Evolutionary conservation across 345 rosid genomes (phyloP).

Genomic region (Ricinus communis): DNA sequence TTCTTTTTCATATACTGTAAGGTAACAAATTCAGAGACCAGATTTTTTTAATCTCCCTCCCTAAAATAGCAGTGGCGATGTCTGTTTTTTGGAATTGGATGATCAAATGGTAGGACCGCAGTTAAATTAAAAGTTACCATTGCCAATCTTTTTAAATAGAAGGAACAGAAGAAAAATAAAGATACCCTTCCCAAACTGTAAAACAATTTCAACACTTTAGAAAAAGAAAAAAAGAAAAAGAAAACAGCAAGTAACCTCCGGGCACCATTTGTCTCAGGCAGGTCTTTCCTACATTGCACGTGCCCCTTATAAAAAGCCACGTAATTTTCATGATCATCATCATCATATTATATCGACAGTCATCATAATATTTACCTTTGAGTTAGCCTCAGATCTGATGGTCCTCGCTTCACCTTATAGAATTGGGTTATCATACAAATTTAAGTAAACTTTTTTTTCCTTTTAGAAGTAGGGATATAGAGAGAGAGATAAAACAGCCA

Average conservation of each 20-base stretch:
- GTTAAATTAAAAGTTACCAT: neutral
- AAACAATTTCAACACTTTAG: too few species aligned
- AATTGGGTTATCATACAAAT: neutral
- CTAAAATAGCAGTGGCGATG: neutral
- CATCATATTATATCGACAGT: neutral
- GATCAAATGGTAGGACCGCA: neutral
- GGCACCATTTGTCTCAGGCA: conserved; percentile 32
- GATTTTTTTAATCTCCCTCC: neutral
- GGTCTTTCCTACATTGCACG: conserved; percentile 35
- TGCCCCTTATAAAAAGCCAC: conserved; percentile 46
- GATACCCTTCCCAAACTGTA: too few species aligned
- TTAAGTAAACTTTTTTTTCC: neutral
- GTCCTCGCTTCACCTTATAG: conserved; percentile 1
- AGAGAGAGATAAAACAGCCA: neutral
- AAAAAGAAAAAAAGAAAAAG: too few species aligned
- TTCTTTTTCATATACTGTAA: neutral
- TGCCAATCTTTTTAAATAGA: neutral
- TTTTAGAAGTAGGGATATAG: neutral
- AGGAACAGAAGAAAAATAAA: neutral
- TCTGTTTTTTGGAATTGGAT: too few species aligned
- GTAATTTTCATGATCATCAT: conserved; percentile 12
- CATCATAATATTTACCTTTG: neutral
- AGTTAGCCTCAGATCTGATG: conserved; percentile 33
- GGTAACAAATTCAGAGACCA: neutral
- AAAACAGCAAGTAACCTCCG: conserved; percentile 29